Conservation (phyloP, 1,139 yeast species). For the Debaryomyces psychrophilus region DNA sequence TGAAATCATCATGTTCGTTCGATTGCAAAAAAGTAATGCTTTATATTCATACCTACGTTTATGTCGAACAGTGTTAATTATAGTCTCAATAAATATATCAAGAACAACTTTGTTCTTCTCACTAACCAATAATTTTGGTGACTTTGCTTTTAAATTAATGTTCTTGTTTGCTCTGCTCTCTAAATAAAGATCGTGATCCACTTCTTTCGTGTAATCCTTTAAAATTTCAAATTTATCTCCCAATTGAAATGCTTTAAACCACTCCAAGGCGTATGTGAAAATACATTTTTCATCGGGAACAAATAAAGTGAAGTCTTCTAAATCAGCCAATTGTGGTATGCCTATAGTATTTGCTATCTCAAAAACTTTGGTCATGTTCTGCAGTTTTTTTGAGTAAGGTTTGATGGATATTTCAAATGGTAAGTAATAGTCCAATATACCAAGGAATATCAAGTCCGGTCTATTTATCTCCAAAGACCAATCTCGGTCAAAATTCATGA, state of each 20-base stretch:
- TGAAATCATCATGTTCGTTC: slow-evolving; percentile 21
- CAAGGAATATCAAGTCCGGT: slow-evolving; percentile 32
- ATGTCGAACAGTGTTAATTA: slow-evolving; percentile 26
- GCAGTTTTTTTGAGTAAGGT: slow-evolving; percentile 27
- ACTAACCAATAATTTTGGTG: background rate
- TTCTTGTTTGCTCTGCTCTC: no score
- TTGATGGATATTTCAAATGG: slow-evolving; percentile 24
- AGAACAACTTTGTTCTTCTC: background rate
- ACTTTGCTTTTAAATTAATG: no score
- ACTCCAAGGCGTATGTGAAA: slow-evolving; percentile 66
- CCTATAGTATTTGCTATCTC: slow-evolving; percentile 43
- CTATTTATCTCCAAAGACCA: slow-evolving; percentile 41
- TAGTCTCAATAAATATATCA: slow-evolving; percentile 26
- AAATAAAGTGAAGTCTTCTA: slow-evolving; percentile 55
- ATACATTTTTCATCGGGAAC: slow-evolving; percentile 68
- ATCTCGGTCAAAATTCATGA: slow-evolving; percentile 40
- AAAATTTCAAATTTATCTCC: slow-evolving; percentile 14
- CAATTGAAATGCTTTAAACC: slow-evolving; percentile 57
- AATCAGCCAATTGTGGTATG: slow-evolving; percentile 60
- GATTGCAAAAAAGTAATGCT: slow-evolving; percentile 33
- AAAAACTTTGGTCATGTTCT: slow-evolving; percentile 27
- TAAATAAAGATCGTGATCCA: no score
- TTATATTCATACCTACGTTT: slow-evolving; percentile 38
- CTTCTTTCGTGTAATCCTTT: background rate
- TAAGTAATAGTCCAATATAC: slow-evolving; percentile 27